Evolutionary conservation across 371 early-diverging fungal genomes (phyloP), one percentile per base, ranked within the genome.

Genomic region (Enterocytospora artemiae): DNA sequence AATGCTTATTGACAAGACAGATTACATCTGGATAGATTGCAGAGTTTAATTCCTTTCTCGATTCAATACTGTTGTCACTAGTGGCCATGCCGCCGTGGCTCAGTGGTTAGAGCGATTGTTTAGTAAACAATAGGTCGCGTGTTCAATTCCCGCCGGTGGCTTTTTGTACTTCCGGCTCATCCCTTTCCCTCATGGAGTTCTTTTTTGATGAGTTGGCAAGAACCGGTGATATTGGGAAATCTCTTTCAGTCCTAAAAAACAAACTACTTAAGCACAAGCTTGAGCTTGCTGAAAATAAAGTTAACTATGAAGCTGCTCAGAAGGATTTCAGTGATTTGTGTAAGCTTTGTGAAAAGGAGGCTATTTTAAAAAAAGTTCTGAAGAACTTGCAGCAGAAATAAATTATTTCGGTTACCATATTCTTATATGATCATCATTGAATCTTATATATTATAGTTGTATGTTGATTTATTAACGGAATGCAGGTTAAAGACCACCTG

Each of bases 101-200:
- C 59, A 67, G 67, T 67, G 67, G 67, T 65, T 64, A 67, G 59
- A 67, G 67, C 67, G 61, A 49, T 48, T 58, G 67, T 67, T 67
- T 67, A 67, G 67, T 67, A 67, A 67, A 67, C 67, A 58, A 48
- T 51, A 67, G 67, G 67, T 53, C 67, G 33, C 58, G 67, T 46
- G 60, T 67, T 67, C 67, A 56, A 67, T 24, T 28, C 67, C 57
- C 67, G 58, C 49, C 44, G 53, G 61, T 44, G 67, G 67, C 67
- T 57, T 53, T 53, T 28, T 53, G 4, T 3, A 16, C 20, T n/a
- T n/a, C 12, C 39, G 12, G n/a, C 12, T 39, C 12, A 14, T 39
- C n/a, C n/a, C 39, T 39, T n/a, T n/a, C 39, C n/a, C n/a, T n/a
- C 14, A 39, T 39, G 39, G 39, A 39, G 39, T 39, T 14, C 39